Percentiles rank a stretch among this genome's conserved stretches.
Conservation (phyloP, 2,329 filamentous ascomycete species). For the Aureobasidium pullulans region DNA sequence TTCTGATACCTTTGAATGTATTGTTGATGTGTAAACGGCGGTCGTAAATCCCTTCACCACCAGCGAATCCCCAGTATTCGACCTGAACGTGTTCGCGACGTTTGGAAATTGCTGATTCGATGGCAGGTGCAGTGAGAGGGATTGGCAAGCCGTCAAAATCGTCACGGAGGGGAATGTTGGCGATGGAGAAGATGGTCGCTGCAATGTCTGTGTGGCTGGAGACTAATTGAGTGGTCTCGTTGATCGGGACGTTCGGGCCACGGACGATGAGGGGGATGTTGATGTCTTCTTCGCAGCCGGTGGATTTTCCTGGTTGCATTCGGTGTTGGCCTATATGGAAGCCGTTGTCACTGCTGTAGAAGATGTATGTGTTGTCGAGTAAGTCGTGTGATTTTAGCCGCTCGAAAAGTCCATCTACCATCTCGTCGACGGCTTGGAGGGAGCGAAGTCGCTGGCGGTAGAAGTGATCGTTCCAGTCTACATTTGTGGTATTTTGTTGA, state of each 20-base stretch:
- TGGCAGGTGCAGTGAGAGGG: constrained; percentile 21
- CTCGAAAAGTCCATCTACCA: constrained; percentile 40
- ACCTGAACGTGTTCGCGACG: constrained; percentile 32
- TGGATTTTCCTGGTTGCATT: constrained; percentile 33
- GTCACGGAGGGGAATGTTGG: constrained; percentile 22
- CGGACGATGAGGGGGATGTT: constrained; percentile 33
- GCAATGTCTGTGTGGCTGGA: constrained; percentile 35
- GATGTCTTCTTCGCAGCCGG: constrained; percentile 33
- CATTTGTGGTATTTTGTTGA: constrained; percentile 37
- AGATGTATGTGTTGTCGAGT: constrained; percentile 41
- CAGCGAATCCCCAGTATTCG: constrained; percentile 34
- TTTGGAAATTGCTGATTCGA: constrained; percentile 14
- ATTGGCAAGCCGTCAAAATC: constrained; percentile 32
- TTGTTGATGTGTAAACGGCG: constrained; percentile 21
- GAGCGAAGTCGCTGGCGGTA: constrained; percentile 44
- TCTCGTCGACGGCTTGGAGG: constrained; percentile 48
- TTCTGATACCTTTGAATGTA: constrained; percentile 26
- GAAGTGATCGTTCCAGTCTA: constrained; percentile 48
- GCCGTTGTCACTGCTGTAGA: constrained; percentile 35
- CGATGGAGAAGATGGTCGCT: constrained; percentile 30
- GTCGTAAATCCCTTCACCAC: constrained; percentile 27
- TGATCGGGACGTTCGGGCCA: constrained; percentile 29
- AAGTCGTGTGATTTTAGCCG: constrained; percentile 35
- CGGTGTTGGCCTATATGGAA: constrained; percentile 35
- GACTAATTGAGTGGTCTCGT: constrained; percentile 25